Base-by-base conservation (phyloP, 129 eudicot genomes). In the carrot (Daucus carota) region DNA sequence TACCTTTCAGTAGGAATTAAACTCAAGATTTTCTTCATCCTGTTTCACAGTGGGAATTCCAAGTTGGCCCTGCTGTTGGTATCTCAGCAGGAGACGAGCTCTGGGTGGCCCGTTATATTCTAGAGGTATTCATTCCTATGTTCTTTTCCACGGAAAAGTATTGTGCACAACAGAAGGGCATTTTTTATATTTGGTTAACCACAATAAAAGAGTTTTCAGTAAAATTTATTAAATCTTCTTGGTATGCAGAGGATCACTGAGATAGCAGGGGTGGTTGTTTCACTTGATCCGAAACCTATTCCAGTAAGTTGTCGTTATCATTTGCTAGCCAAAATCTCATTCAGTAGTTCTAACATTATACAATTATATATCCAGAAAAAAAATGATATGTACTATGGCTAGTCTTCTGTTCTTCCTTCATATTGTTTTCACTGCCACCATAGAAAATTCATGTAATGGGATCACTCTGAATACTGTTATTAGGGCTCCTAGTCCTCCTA, bases 31-130 rank as follows among this genome's bases (percentile, higher is more conserved):
- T 42, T 44, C 43, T 32, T 45, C 2, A 2, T 15, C 20, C 48
- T 14, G 20, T 47, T 52, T 17, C 76, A 43, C 82, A 93, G 97
- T 93, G 98, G 98, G 98, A 93, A 70, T 93, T 87, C 70, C 98
- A 93, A 85, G 98, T 93, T n/a, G 98, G 98, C 54, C 98, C 97
- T 6, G n/a, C 97, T 33, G 97, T 88, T 46, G 98, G 98, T 20
- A 90, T 93, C 81, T 85, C 92, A 33, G 97, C 98, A 5, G 97
- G 90, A 16, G 98, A 93, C 73, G 91, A 93, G 48, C 17, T 93
- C 47, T 93, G 98, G 98, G 88, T 91, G 2, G 92, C 98, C 77
- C 96, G 98, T 75, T 93, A 93, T 87, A 88, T 93, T 65, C 84
- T 93, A 67, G 98, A 93, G 98, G 98, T 93, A 89, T 20, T 45